A percentile compares a stretch with the other conserved stretches of the same genome.
Conservation (phyloP, 164 flowering plant genomes). For the Annona cherimola region DNA sequence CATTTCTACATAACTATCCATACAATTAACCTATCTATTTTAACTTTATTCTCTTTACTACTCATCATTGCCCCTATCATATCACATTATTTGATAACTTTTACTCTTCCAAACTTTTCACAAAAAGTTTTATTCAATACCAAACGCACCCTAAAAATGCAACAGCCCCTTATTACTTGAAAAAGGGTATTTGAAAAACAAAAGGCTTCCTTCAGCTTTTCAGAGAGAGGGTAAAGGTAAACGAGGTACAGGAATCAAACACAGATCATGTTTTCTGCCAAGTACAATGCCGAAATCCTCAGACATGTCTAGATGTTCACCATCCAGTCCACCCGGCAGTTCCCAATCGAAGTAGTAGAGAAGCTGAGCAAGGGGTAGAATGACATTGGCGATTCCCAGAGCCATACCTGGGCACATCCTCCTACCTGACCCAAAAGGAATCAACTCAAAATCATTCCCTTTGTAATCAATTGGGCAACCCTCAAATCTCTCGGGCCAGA, state of each 20-base stretch:
- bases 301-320: conserved; percentile 6
- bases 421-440: conserved; percentile 13
- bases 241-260: neutral
- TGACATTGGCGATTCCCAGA: conserved; percentile 4
- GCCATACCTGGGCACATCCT: conserved; percentile 13
- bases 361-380: conserved; percentile 7
- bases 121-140: too few species aligned
- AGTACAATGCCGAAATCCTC: conserved; percentile 3
- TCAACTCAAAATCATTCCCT: conserved; percentile 7
- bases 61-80: too few species aligned
- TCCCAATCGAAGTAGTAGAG: conserved; percentile 14
- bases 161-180: too few species aligned
- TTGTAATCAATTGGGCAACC: conserved; percentile 2
- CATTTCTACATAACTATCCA: too few species aligned
- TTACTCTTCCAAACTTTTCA: too few species aligned
- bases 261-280: neutral
- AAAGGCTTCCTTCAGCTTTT: too few species aligned
- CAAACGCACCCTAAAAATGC: too few species aligned
- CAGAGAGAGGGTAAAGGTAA: conserved; percentile 12
- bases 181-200: too few species aligned
- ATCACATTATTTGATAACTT: too few species aligned
- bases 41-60: too few species aligned
- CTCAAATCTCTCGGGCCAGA: conserved; percentile 10
- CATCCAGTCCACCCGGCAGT: neutral
- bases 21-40: too few species aligned